phyloP scores from a whole-genome alignment of 768 basidiomycete species.

The Leccinellum luteum region DNA sequence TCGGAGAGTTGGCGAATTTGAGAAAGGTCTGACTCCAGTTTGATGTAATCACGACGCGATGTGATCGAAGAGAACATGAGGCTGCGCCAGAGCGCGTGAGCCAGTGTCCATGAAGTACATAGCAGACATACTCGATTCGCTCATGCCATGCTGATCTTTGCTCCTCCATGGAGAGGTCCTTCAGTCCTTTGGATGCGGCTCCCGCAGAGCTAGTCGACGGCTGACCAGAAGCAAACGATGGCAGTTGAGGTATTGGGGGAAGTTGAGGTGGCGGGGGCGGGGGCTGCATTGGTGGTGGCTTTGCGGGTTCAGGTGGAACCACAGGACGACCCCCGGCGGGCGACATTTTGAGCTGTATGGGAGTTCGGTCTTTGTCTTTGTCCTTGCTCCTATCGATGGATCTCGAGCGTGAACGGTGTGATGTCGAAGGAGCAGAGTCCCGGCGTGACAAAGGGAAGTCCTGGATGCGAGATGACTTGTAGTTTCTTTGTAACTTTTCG shows the following conservation, averaged over 20 bases:
- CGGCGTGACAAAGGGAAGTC: constrained; percentile 5
- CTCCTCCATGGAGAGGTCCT: constrained; percentile 34
- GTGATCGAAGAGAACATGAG: constrained; percentile 35
- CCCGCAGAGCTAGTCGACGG: constrained; percentile 1
- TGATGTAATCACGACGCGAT: constrained; percentile 32
- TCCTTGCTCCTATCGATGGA: constrained; percentile 13
- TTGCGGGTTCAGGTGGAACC: constrained; percentile 9
- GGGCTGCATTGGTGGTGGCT: constrained; percentile 19
- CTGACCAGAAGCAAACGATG: constrained; percentile 18
- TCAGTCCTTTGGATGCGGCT: constrained; percentile 6
- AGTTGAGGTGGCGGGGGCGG: constrained; percentile 18
- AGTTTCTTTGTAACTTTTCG: constrained; percentile 22
- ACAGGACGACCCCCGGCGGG: not conserved
- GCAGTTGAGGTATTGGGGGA: constrained; percentile 17
- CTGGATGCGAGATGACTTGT: not conserved
- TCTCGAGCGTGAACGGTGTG: constrained; percentile 9
- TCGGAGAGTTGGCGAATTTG: constrained; percentile 23
- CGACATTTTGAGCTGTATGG: not conserved
- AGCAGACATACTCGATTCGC: constrained; percentile 38
- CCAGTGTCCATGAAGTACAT: not conserved
- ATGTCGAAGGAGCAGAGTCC: constrained; percentile 4
- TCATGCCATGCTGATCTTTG: constrained; percentile 38
- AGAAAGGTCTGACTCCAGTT: constrained; percentile 33
- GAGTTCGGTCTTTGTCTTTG: constrained; percentile 1
- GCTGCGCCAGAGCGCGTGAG: constrained; percentile 22